Evolutionary conservation across 495 filamentous ascomycete species (phyloP).

Genomic region (Alectoria sarmentosa): DNA sequence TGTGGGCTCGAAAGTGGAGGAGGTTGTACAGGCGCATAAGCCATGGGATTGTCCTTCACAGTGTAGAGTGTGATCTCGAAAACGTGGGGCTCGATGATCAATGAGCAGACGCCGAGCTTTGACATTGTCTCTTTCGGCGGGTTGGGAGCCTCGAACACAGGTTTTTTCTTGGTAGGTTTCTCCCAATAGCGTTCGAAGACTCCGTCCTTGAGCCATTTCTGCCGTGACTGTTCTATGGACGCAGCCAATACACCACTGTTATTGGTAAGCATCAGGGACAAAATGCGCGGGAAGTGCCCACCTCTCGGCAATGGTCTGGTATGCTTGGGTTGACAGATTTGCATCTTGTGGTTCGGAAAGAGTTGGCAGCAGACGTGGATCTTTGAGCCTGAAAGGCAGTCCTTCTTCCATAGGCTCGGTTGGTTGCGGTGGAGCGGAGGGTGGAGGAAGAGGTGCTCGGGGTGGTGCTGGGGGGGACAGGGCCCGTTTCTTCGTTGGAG

Average conservation of each 20-base stretch:
- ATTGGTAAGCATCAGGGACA: slow-evolving; percentile 2
- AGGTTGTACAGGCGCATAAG: slow-evolving; percentile 38
- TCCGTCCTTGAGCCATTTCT: slow-evolving; percentile 81
- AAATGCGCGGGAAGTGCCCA: slow-evolving; percentile 31
- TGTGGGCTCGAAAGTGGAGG: slow-evolving; percentile 36
- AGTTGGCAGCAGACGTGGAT: slow-evolving; percentile 67
- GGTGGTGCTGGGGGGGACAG: slow-evolving; percentile 22
- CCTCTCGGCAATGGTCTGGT: slow-evolving; percentile 82
- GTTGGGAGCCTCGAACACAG: slow-evolving; percentile 63
- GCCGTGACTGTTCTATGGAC: slow-evolving; percentile 75
- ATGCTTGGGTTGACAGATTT: slow-evolving; percentile 58
- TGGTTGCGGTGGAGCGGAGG: slow-evolving; percentile 26
- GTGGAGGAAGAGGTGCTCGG: slow-evolving; percentile 14
- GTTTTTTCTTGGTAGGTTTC: slow-evolving; percentile 78
- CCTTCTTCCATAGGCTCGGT: slow-evolving; percentile 46
- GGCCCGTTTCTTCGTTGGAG: slow-evolving; percentile 27
- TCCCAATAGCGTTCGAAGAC: slow-evolving; percentile 93
- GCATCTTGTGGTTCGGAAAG: slow-evolving; percentile 60
- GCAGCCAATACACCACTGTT: slow-evolving; percentile 73
- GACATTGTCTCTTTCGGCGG: slow-evolving; percentile 82
- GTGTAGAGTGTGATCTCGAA: slow-evolving; percentile 83
- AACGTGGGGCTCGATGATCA: slow-evolving; percentile 84
- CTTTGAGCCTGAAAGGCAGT: slow-evolving; percentile 56
- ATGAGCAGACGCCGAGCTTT: slow-evolving; percentile 69
- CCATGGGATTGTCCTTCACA: slow-evolving; percentile 63